Evolutionary conservation across 306 rosid genomes (phyloP).

Genomic region (Coriaria nepalensis): DNA sequence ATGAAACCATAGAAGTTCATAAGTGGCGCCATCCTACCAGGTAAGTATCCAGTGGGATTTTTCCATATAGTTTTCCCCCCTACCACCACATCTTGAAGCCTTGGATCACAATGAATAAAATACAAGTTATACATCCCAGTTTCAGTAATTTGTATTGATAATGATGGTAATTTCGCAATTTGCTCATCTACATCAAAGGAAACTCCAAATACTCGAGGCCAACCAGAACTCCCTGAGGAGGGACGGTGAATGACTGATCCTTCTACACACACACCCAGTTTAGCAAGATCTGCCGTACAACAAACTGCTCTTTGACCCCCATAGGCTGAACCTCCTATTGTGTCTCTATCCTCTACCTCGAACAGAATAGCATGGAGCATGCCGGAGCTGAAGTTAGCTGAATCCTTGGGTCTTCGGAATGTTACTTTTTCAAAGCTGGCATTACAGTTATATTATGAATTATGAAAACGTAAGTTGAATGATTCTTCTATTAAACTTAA

Average conservation of each 20-base stretch:
- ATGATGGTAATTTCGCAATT: constrained; percentile 37
- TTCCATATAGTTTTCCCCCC: constrained; percentile 95
- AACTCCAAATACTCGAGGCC: constrained; percentile 73
- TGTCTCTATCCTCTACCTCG: constrained; percentile 95
- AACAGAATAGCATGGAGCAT: constrained; percentile 70
- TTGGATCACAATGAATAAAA: constrained; percentile 81
- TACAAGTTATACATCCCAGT: constrained; percentile 97
- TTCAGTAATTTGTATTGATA: constrained; percentile 47
- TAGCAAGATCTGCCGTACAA: constrained; percentile 86
- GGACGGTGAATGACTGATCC: constrained; percentile 75
- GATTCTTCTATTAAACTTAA: no score
- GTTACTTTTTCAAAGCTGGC: constrained; percentile 76
- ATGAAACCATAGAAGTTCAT: constrained; percentile 74
- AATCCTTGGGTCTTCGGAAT: constrained; percentile 51
- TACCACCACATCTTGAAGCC: constrained; percentile 53
- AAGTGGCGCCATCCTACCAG: constrained; percentile 98
- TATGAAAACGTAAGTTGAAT: constrained; percentile 10
- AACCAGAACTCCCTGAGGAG: constrained; percentile 43
- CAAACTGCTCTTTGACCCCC: constrained; percentile 99
- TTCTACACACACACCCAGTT: constrained; percentile 70
- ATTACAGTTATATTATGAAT: constrained; percentile 16
- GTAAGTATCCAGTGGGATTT: constrained; percentile 77
- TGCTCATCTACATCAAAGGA: constrained; percentile 44
- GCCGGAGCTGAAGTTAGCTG: constrained; percentile 58
- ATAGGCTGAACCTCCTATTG: constrained; percentile 89